Evolutionary conservation across 768 basidiomycete genomes (phyloP).

Genomic region (Russula vinacea): DNA sequence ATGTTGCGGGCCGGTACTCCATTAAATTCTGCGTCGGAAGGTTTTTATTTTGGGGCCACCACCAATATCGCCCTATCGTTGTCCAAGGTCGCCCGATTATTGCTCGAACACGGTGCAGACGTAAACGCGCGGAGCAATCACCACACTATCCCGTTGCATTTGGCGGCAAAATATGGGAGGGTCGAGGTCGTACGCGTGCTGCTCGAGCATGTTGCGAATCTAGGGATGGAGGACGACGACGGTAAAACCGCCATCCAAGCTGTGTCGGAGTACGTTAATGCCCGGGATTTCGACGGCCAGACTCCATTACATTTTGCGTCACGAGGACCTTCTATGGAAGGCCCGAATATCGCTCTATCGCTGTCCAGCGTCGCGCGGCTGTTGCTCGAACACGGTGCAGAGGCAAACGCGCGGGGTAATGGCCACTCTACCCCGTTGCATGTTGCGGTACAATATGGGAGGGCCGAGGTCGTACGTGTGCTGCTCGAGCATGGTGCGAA

Average conservation of each 20-base stretch:
- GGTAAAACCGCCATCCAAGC: no score
- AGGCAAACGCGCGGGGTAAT: not conserved
- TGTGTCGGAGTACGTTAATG: not conserved
- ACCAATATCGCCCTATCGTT: not conserved
- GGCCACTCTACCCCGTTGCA: not conserved
- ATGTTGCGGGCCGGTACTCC: not conserved
- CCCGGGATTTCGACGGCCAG: no score
- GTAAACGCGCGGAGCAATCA: no score
- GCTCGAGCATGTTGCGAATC: no score
- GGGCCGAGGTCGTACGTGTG: not conserved
- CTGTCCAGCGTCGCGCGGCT: not conserved
- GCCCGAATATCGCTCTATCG: not conserved
- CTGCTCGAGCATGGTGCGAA: not conserved
- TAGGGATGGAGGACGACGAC: no score
- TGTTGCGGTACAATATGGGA: not conserved
- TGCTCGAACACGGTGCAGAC: not conserved
- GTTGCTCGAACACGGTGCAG: not conserved
- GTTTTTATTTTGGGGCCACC: rapidly evolving
- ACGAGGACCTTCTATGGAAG: no score
- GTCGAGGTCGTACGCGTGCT: no score
- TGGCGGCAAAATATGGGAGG: no score
- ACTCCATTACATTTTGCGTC: no score
- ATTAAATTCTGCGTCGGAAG: not conserved
- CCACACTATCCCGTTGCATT: no score
- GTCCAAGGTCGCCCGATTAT: not conserved